Base-by-base conservation (phyloP, 2,329 filamentous ascomycete species). In the Aspergillus sp. region DNA sequence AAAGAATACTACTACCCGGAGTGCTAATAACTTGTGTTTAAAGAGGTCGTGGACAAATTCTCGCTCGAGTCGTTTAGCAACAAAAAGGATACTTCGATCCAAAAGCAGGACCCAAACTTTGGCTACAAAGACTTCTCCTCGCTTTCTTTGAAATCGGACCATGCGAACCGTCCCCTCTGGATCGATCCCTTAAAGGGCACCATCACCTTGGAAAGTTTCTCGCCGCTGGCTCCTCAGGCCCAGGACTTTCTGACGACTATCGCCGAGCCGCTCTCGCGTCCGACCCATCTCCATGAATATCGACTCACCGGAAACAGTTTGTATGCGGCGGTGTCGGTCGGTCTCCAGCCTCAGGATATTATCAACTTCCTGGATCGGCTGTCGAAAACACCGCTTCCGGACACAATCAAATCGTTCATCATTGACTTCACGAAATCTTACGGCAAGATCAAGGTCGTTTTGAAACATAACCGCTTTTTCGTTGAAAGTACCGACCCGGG, bases 161-260 rank as follows among this genome's bases (percentile, higher is more conserved):
- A 96, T 78, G 86, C 88, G 63, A 92, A 93, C 71, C 88, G 95
- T 16, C 95, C 95, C 16, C 83, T 98, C 60, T 98, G 92, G 91
- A 95, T 99, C 67, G 92, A 97, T 73, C 91, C 92, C 2, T 82
- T 89, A 51, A 91, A 90, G 72, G 92, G 91, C 39, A 88, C 89
- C 64, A 95, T 98, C 71, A 95, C 96, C 31, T 82, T 98, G 49
- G 94, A 99, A 81, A 96, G 92, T 68, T 98, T 97, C 79, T 94
- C 91, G 55, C 90, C 93, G 2, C 82, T 95, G 58, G 92, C 94
- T 58, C 85, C 89, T 58, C 89, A 93, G 70, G 94, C 92, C 0
- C 92, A 96, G 73, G 92, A 96, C 74, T 96, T 99, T 73, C 82
- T 99, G 60, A 96, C 96, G 69, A 96, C 95, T 51, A 94, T 99